Base-by-base conservation (phyloP, 1,284 basidiomycete species). In the Ganoderma boninense region DNA sequence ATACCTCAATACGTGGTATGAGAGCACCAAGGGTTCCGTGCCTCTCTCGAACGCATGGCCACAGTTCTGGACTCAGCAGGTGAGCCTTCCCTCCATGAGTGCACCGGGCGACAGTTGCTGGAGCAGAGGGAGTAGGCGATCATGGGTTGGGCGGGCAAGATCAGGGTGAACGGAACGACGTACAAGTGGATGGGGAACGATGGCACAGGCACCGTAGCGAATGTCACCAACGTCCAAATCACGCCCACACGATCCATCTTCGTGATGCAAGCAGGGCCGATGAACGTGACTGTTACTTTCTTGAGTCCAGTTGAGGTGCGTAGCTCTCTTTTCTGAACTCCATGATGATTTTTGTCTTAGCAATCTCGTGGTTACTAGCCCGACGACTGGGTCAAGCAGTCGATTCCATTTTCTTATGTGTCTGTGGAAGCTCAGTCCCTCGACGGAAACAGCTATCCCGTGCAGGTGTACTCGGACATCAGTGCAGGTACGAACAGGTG, bases 401-500 rank as follows among this genome's bases (percentile, higher is more conserved):
- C 80, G 14, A 66, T 82, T 20, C 79, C 81, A 23, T 80, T 81
- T 65, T 73, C 79, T 5, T 81, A 83, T 67, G 32, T 82, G 18
- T 71, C 76, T 43, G 65, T 83, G 26, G 76, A 79, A n/a, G 79
- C 77, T 2, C 59, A 56, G 7, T 77, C 82, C 0, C 65, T 72
- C 10, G 82, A 83, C 67, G 79, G 78, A n/a, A 42, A 71, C 2
- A 8, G 74, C 32, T 82, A 83, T 69, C 44, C 67, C 44, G 77
- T 83, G 13, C 76, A 80, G 66, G 65, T 81, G 35, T 82, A 83
- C 73, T 78, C 80, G 32, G 80, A 84, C 71, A 75, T 85, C 44
- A 80, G 72, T 60, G 82, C 72, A 76, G 77, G 77, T 77, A 23
- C 11, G 49, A 13, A 10, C 7, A 10, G 10, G 4, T 18, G 18